Evolutionary conservation across 2,329 filamentous ascomycete genomes (phyloP).

Genomic region (Colletotrichum spinosum): DNA sequence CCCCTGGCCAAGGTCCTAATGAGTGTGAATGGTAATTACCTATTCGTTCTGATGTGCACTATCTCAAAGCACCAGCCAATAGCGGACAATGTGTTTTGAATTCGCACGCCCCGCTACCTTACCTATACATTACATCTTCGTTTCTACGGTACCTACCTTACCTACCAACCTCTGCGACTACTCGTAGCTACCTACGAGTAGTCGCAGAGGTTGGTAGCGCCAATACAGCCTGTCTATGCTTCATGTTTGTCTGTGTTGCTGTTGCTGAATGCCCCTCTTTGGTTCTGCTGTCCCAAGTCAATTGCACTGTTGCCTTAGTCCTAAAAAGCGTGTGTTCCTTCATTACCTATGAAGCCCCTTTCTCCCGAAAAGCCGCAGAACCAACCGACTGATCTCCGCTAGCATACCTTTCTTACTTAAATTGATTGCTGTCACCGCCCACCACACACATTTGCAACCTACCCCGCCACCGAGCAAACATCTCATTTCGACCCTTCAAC

Average conservation of each 20-base stretch:
- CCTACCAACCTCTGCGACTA: no score
- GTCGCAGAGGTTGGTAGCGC: no score
- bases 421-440: not conserved
- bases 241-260: no score
- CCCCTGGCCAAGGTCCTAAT: conserved; percentile 1
- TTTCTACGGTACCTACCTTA: no score
- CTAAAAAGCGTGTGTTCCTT: no score
- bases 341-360: no score
- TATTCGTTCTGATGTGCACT: not conserved
- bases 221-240: no score
- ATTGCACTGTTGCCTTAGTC: no score
- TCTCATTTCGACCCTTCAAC: conserved; percentile 38
- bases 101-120: not conserved
- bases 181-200: no score
- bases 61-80: conserved; percentile 17
- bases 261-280: no score
- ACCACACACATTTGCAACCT: no score
- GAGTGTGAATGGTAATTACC: conserved; percentile 25
- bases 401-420: not conserved
- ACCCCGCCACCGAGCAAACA: conserved; percentile 12
- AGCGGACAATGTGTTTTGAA: conserved; percentile 19
- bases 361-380: not conserved
- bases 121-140: not conserved
- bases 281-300: no score
- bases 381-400: not conserved